Base-by-base conservation (phyloP, 2,329 filamentous ascomycete species). In the Alternaria arborescens region DNA sequence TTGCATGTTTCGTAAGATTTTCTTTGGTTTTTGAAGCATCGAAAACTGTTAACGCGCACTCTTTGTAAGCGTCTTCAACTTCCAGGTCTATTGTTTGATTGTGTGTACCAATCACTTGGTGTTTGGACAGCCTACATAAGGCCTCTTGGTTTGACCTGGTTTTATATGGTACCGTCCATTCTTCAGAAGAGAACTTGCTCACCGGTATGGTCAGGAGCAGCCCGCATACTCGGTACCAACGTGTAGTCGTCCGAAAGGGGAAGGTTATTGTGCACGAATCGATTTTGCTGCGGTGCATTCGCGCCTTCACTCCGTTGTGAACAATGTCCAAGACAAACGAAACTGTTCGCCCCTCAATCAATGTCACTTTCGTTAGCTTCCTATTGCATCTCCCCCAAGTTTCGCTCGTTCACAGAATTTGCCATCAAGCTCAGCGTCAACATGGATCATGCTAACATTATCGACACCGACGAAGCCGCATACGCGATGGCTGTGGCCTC, bases 391-490 rank as follows among this genome's bases (percentile, higher is more conserved):
- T 55, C 11, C 4, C 38, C n/a, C 0, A 24, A n/a, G 1, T 11
- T 2, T 24, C 22, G 16, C 20, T 28, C 20, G 2, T 20, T 34
- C 14, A 18, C 20, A 60, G 28, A 8, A 32, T 42, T 16, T 24
- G 18, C 4, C 3, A 10, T 60, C 32, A 20, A 42, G 24, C 26
- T 26, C 6, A 40, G 22, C 10, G 20, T 24, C 8, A 52, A 5
- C 22, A 52, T 42, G 47, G 42, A 44, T 22, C 61, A 40, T 22
- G 55, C 30, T 14, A 61, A 46, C n/a, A 61, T 64, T 10, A 44
- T 61, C 12, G 53, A 55, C 22, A 30, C 52, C 26, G 30, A 55
- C 2, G 52, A 53, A 40, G 54, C 55, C 46, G 46, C 40, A 7
- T 51, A 24, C 8, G 55, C 40, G n/a, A 56, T 47, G 34, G 46